Base-by-base conservation (phyloP, 805 yeast species). In the Candida germanica region DNA sequence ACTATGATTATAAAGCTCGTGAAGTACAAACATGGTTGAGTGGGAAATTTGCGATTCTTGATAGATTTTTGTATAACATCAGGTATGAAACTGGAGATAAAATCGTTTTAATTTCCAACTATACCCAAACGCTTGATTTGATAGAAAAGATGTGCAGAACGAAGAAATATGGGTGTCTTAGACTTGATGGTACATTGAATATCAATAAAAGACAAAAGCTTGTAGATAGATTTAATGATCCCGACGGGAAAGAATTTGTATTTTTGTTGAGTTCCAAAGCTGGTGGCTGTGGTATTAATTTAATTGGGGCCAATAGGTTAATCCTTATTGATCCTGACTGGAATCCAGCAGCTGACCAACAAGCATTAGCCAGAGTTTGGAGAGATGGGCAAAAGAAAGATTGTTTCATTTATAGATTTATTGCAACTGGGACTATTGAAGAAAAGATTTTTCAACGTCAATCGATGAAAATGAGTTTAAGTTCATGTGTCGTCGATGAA, bases 291-390 rank as follows among this genome's bases (percentile, higher is more conserved):
- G 98, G 98, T 62, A 87, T 93, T 51, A 93, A 93, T 57, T 73
- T 93, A 50, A 91, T 93, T 51, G 98, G 98, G 9, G 98, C 98
- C 2, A 93, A 93, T 48, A 72, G 98, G 44, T 67, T 93, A 43
- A 77, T 93, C 14, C 65, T 93, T 31, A 69, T 93, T 54, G 98
- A 93, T 56, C 81, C 81, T 0, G 98, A 93, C 57, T 93, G 98
- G 98, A 91, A 91, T 53, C 98, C 98, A 0, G 98, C 98, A 0
- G 83, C 96, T 1, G 98, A 91, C 55, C 98, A 93, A 57, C 98
- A 91, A 61, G 98, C 98, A 0, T 69, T 93, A 43, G 98, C 98
- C 0, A 76, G 98, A 59, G 96, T 93, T 4, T 93, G 98, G 98
- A 80, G 98, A 71, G 98, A 93, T 63, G 98, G 98, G 0, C 98